phyloP scores from a whole-genome alignment of 1,139 yeast species.

The Suhomyces terraborum region DNA sequence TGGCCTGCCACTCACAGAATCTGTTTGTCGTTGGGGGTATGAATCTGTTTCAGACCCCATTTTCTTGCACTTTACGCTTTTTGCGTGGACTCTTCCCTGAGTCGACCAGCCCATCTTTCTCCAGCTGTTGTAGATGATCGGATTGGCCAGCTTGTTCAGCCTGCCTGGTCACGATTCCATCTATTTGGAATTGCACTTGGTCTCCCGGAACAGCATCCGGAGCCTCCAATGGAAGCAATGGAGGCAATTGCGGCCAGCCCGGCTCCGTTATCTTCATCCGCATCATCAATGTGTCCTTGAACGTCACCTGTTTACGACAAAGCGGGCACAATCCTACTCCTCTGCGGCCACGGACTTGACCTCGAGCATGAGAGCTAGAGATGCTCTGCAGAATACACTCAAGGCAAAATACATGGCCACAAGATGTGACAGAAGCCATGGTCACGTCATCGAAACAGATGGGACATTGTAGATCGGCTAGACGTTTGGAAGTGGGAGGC shows the following conservation, averaged over 20 bases:
- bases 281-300: conserved; percentile 43
- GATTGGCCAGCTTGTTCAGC: not conserved
- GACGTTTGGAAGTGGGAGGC: conserved; percentile 29
- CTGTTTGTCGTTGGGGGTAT: not conserved
- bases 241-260: conserved; percentile 21
- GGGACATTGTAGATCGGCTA: conserved; percentile 47
- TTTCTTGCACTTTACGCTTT: not conserved
- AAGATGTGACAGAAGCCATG: conserved; percentile 44
- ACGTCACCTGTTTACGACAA: conserved; percentile 43
- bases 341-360: conserved; percentile 36
- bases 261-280: conserved; percentile 30
- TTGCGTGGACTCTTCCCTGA: not conserved
- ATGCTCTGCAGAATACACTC: conserved; percentile 48
- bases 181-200: not conserved
- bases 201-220: too few relatives aligned
- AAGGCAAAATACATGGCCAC: conserved; percentile 51
- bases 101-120: not conserved
- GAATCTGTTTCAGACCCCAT: not conserved
- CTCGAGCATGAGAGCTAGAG: conserved; percentile 46
- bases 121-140: not conserved
- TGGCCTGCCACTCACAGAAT: not conserved
- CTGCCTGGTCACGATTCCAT: conserved; percentile 12
- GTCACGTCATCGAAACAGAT: conserved; percentile 48
- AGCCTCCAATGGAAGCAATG: too few relatives aligned
- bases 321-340: conserved; percentile 51